phyloP scores from a whole-genome alignment of 129 eudicot genomes.

The Kitagawia praeruptora region DNA sequence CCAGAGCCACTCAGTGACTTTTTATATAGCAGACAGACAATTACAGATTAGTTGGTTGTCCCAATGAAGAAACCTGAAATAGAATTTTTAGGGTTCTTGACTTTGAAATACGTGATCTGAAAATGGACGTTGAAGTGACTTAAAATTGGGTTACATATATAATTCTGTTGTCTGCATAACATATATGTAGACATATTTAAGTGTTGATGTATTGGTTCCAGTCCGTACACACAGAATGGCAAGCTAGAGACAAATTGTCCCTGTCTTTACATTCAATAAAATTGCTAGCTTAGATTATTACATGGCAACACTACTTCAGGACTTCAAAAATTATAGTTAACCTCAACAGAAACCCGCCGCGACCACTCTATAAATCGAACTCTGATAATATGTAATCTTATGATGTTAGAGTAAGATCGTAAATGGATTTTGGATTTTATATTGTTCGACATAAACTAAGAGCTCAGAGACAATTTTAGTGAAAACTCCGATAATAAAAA shows the following conservation, averaged over 20 bases:
- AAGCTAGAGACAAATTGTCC: not conserved
- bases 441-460: no score
- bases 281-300: not conserved
- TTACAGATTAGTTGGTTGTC: not conserved
- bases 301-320: not conserved
- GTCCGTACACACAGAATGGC: not conserved
- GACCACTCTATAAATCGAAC: no score
- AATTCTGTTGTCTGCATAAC: not conserved
- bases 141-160: not conserved
- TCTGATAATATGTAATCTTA: no score
- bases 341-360: no score
- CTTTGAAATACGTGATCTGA: not conserved
- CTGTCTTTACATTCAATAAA: not conserved
- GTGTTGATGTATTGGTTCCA: not conserved
- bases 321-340: no score
- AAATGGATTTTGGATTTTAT: no score
- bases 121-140: conserved; percentile 2
- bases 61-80: conserved; percentile 5
- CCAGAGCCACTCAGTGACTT: not conserved
- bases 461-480: no score
- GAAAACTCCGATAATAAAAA: no score
- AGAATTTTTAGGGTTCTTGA: conserved; percentile 8
- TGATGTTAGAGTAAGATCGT: no score
- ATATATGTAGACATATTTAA: not conserved
- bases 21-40: not conserved